These are phyloP conservation scores for Eucalyptus dawsonii DNA, from an alignment of 345 rosid species.

Conservation along the genomic window DNA sequence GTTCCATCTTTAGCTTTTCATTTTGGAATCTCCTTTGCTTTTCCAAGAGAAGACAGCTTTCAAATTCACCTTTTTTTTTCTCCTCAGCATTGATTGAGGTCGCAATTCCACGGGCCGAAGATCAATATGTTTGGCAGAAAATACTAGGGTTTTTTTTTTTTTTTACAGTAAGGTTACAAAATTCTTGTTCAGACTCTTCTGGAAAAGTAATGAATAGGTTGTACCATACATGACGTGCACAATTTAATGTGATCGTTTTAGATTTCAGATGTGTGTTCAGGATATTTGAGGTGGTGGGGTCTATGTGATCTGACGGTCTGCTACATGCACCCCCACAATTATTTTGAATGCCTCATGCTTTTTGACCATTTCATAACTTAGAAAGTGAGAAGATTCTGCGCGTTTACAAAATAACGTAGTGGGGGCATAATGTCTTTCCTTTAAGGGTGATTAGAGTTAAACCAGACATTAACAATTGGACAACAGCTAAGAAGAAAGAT, in stretches of 20 bases:
- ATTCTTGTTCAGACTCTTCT: neutral
- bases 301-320: neutral
- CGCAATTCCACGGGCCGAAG: neutral
- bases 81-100: neutral
- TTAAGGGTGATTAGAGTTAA: neutral
- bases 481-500: neutral
- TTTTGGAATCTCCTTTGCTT: conserved; percentile 32
- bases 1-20: neutral
- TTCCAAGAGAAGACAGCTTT: conserved; percentile 1
- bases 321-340: neutral
- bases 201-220: neutral
- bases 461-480: neutral
- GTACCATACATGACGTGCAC: neutral
- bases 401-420: neutral
- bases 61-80: neutral
- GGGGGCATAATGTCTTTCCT: neutral
- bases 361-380: neutral
- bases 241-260: neutral
- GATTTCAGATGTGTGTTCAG: neutral
- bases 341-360: neutral
- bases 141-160: neutral
- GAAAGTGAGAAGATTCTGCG: neutral
- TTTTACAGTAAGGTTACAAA: neutral
- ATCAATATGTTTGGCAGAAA: neutral
- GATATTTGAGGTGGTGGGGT: neutral